Conservation (phyloP, 352 stramenopile genomes). For the Pythium aquatile region DNA sequence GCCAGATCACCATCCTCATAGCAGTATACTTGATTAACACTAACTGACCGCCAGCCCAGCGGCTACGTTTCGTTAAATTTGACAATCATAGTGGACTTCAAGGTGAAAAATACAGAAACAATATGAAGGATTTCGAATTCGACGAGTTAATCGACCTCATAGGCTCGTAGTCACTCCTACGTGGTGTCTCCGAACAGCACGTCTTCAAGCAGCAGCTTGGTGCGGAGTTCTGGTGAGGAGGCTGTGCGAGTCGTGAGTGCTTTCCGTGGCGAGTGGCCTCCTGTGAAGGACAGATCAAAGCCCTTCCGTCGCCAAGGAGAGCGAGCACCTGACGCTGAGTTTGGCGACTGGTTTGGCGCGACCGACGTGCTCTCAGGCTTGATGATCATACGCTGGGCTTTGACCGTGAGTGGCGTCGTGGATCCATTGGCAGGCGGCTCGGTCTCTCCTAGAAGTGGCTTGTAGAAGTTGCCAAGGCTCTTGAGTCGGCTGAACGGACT, state of each 20-base stretch:
- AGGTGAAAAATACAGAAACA: too few relatives aligned
- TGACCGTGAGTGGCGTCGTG: conserved; percentile 27
- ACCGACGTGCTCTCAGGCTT: too few relatives aligned
- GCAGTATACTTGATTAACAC: too few relatives aligned
- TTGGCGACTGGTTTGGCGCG: conserved; percentile 4
- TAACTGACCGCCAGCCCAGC: too few relatives aligned
- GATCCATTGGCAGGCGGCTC: conserved; percentile 9
- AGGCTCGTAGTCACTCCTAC: too few relatives aligned
- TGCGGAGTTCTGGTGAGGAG: conserved; percentile 19
- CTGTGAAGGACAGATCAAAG: conserved; percentile 15
- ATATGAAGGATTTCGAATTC: too few relatives aligned
- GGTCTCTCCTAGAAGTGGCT: conserved; percentile 2
- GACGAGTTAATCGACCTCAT: too few relatives aligned
- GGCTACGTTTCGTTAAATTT: too few relatives aligned
- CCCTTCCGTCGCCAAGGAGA: conserved; percentile 21
- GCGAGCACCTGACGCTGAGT: neutral
- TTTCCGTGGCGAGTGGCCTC: neutral
- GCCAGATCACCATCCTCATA: too few relatives aligned
- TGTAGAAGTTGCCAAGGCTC: conserved; percentile 20
- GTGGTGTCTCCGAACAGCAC: conserved; percentile 10
- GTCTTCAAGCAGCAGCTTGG: conserved; percentile 21
- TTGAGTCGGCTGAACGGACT: conserved; percentile 23
- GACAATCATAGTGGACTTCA: too few relatives aligned
- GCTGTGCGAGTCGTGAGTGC: neutral
- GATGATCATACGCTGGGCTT: conserved; percentile 39